Base-by-base conservation (phyloP, 805 yeast species). In the Saccharomyces cerevisiae region DNA sequence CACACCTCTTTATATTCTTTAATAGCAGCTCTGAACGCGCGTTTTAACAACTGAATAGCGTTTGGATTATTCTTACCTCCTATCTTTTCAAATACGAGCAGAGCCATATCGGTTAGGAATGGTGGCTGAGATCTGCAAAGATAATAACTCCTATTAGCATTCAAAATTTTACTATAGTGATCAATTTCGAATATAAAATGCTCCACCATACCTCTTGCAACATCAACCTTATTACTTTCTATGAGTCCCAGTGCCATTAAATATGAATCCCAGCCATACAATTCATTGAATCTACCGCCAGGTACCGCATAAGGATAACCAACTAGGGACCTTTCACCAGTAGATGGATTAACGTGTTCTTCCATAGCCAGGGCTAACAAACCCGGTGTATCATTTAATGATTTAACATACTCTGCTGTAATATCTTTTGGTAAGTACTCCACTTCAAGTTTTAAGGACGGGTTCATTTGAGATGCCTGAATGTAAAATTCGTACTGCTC, bases 211-310 rank as follows among this genome's bases (percentile, higher is more conserved):
- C 96, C 96, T 61, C 84, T 76, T 6, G 96, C 92, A 36, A 91
- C 76, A 43, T 84, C 87, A 24, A 82, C 70, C 51, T 82, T 77
- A 46, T 78, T 80, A 64, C 87, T 86, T 28, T 80, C 78, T 27
- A 94, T 68, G 46, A 94, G 75, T 1, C 98, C 99, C 24, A 90
- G 70, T 0, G 94, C 81, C 66, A 85, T 90, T 85, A 94, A 87
- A 66, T 94, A 92, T 1, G 97, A 89, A 69, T 92, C 99, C 99
- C 99, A 92, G 14, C 98, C 99, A 65, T 94, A 92, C 55, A 90
- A 79, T 72, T 92, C 99, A 72, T 94, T 94, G 72, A 92, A 92
- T 59, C 99, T 76, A 24, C 99, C 98, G n/a, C 99, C 99, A 0
- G 99, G 99, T 26, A 92, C 98, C n/a, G 89, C 87, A 70, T 92